phyloP scores from a whole-genome alignment of 164 flowering plant genomes.

The Amborella trichopoda region DNA sequence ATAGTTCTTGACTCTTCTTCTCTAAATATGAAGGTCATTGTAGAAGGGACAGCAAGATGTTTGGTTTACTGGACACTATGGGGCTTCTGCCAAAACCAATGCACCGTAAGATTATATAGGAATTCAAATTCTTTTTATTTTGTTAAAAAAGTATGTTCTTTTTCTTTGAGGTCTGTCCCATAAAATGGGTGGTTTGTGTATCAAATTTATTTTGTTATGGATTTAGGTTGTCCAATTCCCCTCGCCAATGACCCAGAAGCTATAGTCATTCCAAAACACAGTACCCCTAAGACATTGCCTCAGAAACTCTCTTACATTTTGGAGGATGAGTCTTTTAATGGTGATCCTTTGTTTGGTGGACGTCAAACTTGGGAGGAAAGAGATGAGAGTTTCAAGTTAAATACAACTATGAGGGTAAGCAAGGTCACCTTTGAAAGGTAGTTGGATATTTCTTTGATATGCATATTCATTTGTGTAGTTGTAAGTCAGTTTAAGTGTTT shows the following conservation, averaged over 20 bases:
- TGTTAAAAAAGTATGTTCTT: background rate
- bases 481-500: too few species aligned
- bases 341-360: slow-evolving; percentile 80
- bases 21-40: slow-evolving; percentile 61
- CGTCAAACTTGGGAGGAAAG: slow-evolving; percentile 72
- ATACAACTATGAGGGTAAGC: slow-evolving; percentile 76
- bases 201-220: slow-evolving; percentile 5
- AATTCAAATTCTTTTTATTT: background rate
- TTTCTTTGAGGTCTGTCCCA: background rate
- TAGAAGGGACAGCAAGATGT: slow-evolving; percentile 75
- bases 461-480: too few species aligned
- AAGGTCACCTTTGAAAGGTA: too few species aligned
- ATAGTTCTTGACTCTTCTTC: too few species aligned
- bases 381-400: slow-evolving; percentile 65
- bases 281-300: slow-evolving; percentile 45
- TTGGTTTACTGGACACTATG: slow-evolving; percentile 42
- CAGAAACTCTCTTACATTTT: slow-evolving; percentile 42
- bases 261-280: slow-evolving; percentile 50
- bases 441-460: too few species aligned
- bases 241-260: slow-evolving; percentile 49
- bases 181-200: slow-evolving; percentile 1
- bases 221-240: slow-evolving; percentile 80
- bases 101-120: slow-evolving; percentile 59
- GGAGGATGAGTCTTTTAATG: slow-evolving; percentile 36
- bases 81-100: slow-evolving; percentile 60